A percentile compares a stretch with the other conserved stretches of the same genome.
Conservation (phyloP, 2,329 filamentous ascomycete genomes). For the Arthrobotrys musiformis region DNA sequence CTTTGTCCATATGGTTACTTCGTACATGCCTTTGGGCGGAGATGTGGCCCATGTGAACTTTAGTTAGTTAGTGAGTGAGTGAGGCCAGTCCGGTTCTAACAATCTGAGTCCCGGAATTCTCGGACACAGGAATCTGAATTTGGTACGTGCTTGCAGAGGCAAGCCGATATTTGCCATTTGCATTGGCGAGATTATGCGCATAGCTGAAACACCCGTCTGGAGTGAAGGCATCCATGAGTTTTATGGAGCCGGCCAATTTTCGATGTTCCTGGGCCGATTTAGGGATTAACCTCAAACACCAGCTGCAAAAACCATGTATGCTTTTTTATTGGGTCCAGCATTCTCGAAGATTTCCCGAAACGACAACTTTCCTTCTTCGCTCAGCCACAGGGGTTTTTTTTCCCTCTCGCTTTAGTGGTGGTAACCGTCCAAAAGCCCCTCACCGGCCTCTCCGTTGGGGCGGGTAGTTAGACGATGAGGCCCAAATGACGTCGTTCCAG, state of each 20-base stretch:
- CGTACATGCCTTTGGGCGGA: background rate
- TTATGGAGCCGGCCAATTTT: constrained; percentile 27
- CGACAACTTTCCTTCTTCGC: background rate
- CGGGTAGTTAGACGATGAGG: background rate
- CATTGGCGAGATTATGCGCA: constrained; percentile 41
- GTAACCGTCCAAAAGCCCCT: background rate
- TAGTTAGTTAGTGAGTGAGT: too few species aligned
- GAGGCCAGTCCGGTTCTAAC: constrained; percentile 1
- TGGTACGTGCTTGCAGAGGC: constrained; percentile 20
- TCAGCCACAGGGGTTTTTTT: constrained; percentile 16
- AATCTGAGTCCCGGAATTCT: constrained; percentile 23
- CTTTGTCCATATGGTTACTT: background rate
- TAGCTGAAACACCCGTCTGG: constrained; percentile 43
- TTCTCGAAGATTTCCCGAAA: constrained; percentile 50
- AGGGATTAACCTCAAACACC: constrained; percentile 41
- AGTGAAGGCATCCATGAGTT: constrained; percentile 31
- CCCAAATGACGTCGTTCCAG: background rate
- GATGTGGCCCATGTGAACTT: constrained; percentile 8
- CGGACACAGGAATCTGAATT: constrained; percentile 26
- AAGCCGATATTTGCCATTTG: constrained; percentile 21
- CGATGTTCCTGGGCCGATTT: constrained; percentile 24
- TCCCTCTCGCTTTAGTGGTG: background rate
- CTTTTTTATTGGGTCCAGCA: background rate
- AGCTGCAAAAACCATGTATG: constrained; percentile 3
- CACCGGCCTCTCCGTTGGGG: background rate